phyloP scores from a whole-genome alignment of 2,329 filamentous ascomycete species.

The Nemania abortiva region DNA sequence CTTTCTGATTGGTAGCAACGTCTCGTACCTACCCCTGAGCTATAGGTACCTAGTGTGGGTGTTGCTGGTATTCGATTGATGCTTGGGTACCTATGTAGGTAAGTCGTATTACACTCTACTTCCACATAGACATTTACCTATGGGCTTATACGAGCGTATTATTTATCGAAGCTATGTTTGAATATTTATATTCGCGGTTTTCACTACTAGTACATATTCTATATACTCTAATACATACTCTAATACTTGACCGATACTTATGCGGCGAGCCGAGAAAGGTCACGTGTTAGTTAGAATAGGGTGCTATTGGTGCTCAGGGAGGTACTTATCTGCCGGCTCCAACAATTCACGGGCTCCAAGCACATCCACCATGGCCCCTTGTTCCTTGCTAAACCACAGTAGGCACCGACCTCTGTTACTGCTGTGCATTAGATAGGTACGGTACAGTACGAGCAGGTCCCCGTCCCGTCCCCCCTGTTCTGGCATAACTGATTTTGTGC shows the following conservation, averaged over 20 bases:
- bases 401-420: neutral
- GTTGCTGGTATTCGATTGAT: neutral
- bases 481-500: slow-evolving; percentile 34
- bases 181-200: no score
- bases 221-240: no score
- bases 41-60: neutral
- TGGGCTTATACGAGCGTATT: neutral
- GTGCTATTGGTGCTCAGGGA: neutral
- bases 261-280: no score
- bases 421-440: neutral
- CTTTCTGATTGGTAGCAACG: neutral
- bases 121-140: no score
- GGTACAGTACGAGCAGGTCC: slow-evolving; percentile 2
- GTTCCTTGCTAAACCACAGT: neutral
- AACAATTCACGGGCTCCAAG: slow-evolving; percentile 20
- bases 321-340: slow-evolving; percentile 21
- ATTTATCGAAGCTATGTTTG: neutral
- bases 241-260: no score
- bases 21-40: neutral
- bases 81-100: neutral
- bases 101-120: neutral
- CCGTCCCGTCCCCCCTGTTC: slow-evolving; percentile 32
- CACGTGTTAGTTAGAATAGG: no score
- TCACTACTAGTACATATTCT: no score
- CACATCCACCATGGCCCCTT: slow-evolving; percentile 12